Evolutionary conservation across 2,329 filamentous ascomycete species (phyloP), one percentile per base, ranked within the genome.

Genomic region (Stenocarpella maydis): DNA sequence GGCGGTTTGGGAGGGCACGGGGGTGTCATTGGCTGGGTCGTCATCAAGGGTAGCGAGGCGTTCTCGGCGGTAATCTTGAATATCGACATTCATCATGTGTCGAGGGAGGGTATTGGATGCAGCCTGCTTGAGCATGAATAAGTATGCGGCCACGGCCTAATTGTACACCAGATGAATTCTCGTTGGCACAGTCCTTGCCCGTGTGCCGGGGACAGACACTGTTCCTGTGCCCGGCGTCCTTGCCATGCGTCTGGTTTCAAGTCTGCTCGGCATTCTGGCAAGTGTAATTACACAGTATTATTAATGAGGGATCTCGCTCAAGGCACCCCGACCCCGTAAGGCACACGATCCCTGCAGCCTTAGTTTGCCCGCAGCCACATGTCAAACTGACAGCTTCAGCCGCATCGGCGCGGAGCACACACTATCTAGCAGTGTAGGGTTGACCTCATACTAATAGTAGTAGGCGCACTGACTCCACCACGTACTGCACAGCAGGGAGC

Each of bases 271-370:
- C 12, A 26, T 31, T 45, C 12, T 47, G 26, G 26, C 41, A 47
- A 47, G 41, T n/a, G 58, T 49, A 61, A 31, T 45, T 24, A 31
- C n/a, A n/a, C n/a, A n/a, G n/a, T n/a, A n/a, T n/a, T n/a, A 45
- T 61, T 61, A n/a, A n/a, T n/a, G n/a, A n/a, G 58, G 58, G 58
- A 24, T 37, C 26, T 61, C n/a, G 19, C 26, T n/a, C 41, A 34
- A 9, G 43, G 58, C 28, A 47, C 41, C n/a, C n/a, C n/a, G n/a
- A n/a, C n/a, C n/a, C n/a, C n/a, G n/a, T n/a, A n/a, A 34, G 17
- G 26, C 26, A 39, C 58, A 24, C 19, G n/a, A 47, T 12, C 58
- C 58, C 41, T 61, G 58, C 58, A 61, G 58, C 58, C 41, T 49
- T 61, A 45, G 26, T 47, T 37, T 3, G 41, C 41, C 55, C 55